Base-by-base conservation (phyloP, 495 filamentous ascomycete species). In the Umbilicaria muhlenbergii region DNA sequence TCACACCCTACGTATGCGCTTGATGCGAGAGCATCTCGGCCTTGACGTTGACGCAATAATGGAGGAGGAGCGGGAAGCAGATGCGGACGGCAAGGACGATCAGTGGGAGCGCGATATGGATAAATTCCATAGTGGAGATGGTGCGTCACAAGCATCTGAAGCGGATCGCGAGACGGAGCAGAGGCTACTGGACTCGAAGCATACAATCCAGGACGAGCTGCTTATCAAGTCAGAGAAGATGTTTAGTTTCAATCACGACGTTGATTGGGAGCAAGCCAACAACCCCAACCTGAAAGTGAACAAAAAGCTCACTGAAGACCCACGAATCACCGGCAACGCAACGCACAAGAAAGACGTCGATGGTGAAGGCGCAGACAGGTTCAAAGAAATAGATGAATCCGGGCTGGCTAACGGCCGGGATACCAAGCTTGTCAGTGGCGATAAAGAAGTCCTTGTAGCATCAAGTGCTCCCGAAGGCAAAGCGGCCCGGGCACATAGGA, bases 11-110 rank as follows among this genome's bases (percentile, higher is more conserved):
- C 83, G 91, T 3, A 79, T 94, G 69, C 77, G 92, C 34, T 64
- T 99, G 37, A 96, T 96, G 91, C 76, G 91, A 48, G 91, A 99
- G 61, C 91, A 99, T 69, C 71, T 99, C 32, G 91, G 91, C 32
- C 65, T 99, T 42, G 91, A 96, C 54, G 84, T 94, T 15, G 91
- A 99, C 55, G 86, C 83, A 55, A 73, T 94, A 43, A 68, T 84
- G 64, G 86, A 91, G 49, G 80, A 88, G 38, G 85, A 93, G 50
- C 71, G 44, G 36, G 48, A 57, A 45, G 57, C 62, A 32, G 39
- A 46, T 11, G 46, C 51, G 24, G 34, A 50, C 11, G 36, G 44
- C 13, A 38, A 47, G 16, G 38, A 31, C 10, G 38, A 38, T 36
- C 47, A 65, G 37, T 54, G 57, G 45, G 69, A 71, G 51, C 50